These are phyloP conservation scores for Vicia faba DNA, from an alignment of 306 rosid species.

Conservation along the genomic window DNA sequence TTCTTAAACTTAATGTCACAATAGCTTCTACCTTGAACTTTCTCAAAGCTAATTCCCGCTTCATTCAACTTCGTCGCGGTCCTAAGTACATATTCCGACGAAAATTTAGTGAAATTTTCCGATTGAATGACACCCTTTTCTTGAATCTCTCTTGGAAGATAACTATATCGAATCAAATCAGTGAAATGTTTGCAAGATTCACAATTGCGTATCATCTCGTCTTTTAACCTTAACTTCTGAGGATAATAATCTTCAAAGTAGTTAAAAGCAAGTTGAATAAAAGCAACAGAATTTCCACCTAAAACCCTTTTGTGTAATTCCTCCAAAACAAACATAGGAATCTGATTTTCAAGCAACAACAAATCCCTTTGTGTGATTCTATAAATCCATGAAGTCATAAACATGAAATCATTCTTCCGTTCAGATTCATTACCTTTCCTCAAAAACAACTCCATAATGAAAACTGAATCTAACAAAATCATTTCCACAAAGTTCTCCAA, in stretches of 20 bases:
- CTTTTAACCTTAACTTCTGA: constrained; percentile 6
- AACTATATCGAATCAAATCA: constrained; percentile 40
- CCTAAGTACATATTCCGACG: constrained; percentile 11
- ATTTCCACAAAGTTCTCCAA: constrained; percentile 17
- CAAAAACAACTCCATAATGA: constrained; percentile 39
- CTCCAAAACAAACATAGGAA: constrained; percentile 41
- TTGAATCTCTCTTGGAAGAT: constrained; percentile 18
- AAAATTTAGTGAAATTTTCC: constrained; percentile 10
- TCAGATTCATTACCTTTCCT: constrained; percentile 16
- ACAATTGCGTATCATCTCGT: neutral
- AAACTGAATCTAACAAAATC: constrained; percentile 36
- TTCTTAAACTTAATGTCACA: constrained; percentile 30
- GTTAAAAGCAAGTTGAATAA: constrained; percentile 35
- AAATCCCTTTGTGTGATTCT: constrained; percentile 35
- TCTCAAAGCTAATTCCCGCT: constrained; percentile 39
- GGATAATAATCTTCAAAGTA: constrained; percentile 40
- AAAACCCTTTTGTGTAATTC: constrained; percentile 21
- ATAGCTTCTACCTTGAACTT: constrained; percentile 26
- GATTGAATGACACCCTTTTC: neutral
- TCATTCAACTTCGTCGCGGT: constrained; percentile 39
- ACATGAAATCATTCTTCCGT: constrained; percentile 30
- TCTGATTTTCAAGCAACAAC: constrained; percentile 35
- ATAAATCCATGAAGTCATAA: constrained; percentile 36
- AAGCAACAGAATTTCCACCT: neutral
- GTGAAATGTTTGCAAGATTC: constrained; percentile 34